phyloP scores from a whole-genome alignment of 257 asterid species.

The Rubia yunnanensis region DNA sequence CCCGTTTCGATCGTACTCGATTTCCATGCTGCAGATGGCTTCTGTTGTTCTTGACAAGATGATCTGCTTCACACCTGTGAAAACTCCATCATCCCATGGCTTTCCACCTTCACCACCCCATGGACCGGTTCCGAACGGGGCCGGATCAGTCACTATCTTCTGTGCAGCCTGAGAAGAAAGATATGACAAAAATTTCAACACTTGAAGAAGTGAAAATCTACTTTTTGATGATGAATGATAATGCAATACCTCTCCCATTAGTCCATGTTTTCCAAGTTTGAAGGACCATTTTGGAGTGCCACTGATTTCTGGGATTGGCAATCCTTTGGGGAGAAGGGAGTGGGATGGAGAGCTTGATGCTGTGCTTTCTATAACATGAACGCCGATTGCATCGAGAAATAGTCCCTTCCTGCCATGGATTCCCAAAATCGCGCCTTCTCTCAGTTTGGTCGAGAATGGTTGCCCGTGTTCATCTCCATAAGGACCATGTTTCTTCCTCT shows the following conservation, averaged over 20 bases:
- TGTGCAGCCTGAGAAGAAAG: constrained; percentile 27
- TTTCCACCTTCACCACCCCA: constrained; percentile 91
- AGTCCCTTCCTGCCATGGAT: constrained; percentile 74
- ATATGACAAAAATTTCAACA: not conserved
- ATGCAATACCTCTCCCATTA: constrained; percentile 37
- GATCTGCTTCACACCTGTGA: constrained; percentile 62
- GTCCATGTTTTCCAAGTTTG: constrained; percentile 37
- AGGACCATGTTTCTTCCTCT: constrained; percentile 55
- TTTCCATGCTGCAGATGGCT: constrained; percentile 47
- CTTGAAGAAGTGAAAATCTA: not conserved
- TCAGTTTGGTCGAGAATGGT: constrained; percentile 45
- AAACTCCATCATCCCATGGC: constrained; percentile 89
- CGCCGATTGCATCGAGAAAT: constrained; percentile 68
- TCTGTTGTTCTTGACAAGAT: constrained; percentile 40
- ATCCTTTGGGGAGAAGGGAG: constrained; percentile 21
- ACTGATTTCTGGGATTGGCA: constrained; percentile 18
- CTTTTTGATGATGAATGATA: not conserved
- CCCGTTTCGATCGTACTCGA: constrained; percentile 80
- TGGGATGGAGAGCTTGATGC: constrained; percentile 14
- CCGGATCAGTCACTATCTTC: constrained; percentile 30
- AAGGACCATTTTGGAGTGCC: constrained; percentile 33
- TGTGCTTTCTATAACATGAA: constrained; percentile 47
- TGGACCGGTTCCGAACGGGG: constrained; percentile 82
- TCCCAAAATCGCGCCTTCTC: constrained; percentile 54
- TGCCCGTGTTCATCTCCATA: constrained; percentile 72